Conservation (phyloP, 306 rosid genomes). For the Prunus mongolica region DNA sequence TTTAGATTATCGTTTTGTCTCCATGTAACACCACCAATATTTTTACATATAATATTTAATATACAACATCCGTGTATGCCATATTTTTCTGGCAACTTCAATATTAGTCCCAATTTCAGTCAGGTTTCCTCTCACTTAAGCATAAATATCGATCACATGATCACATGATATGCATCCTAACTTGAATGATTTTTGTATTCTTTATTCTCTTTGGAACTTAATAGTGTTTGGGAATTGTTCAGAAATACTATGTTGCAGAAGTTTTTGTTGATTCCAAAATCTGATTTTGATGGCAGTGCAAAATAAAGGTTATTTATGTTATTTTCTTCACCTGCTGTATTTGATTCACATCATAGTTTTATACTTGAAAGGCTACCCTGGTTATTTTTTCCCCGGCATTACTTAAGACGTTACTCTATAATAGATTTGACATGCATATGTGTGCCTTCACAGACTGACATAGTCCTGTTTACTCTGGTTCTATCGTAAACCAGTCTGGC, state of each 20-base stretch:
- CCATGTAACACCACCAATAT: background rate
- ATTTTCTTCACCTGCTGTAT: background rate
- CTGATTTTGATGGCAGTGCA: background rate
- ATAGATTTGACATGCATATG: background rate
- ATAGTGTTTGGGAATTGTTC: background rate
- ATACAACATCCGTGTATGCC: background rate
- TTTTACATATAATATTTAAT: no score
- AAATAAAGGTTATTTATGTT: background rate
- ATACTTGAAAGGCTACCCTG: background rate
- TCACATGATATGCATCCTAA: background rate
- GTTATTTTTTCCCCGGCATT: background rate
- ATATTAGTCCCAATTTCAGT: background rate
- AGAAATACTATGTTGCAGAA: background rate
- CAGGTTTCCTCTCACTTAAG: background rate
- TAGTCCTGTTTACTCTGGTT: background rate
- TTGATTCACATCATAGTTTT: background rate
- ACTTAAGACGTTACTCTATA: background rate
- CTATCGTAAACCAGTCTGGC: background rate
- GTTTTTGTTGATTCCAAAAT: background rate
- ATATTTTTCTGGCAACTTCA: background rate
- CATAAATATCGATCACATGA: no score
- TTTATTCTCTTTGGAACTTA: background rate
- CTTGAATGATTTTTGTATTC: conserved; percentile 12
- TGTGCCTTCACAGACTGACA: background rate
- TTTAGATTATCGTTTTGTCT: background rate